phyloP scores from a whole-genome alignment of 768 basidiomycete species.

The Amanita rimosa region DNA sequence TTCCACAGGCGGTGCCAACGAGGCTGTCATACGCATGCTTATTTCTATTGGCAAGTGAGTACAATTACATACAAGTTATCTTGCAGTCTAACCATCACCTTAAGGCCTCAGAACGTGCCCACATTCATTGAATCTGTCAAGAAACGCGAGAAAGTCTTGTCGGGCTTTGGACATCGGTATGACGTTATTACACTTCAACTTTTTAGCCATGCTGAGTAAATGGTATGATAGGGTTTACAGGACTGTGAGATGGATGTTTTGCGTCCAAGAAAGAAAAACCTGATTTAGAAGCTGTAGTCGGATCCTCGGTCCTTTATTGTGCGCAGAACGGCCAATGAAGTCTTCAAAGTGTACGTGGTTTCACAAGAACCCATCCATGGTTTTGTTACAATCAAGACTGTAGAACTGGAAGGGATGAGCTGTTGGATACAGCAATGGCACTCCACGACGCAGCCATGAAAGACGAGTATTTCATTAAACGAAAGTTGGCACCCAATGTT shows the following conservation, averaged over 20 bases:
- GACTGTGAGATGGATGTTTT: constrained; percentile 32
- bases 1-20: constrained; percentile 68
- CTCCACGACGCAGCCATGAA: constrained; percentile 83
- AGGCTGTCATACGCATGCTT: constrained; percentile 92
- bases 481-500: constrained; percentile 81
- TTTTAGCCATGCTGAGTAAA: neutral
- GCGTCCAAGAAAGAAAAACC: neutral
- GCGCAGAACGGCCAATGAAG: constrained; percentile 81
- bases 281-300: constrained; percentile 34
- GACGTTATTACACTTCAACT: constrained; percentile 8
- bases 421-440: constrained; percentile 83
- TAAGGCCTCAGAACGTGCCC: constrained; percentile 73
- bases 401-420: constrained; percentile 77
- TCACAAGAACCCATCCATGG: neutral
- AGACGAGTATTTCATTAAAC: constrained; percentile 79
- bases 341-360: constrained; percentile 74
- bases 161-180: constrained; percentile 82
- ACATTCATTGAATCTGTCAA: constrained; percentile 83
- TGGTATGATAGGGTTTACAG: constrained; percentile 49
- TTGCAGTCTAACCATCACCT: neutral
- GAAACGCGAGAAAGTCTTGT: constrained; percentile 76
- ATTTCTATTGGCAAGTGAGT: constrained; percentile 73
- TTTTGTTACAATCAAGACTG: neutral
- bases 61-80: neutral
- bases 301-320: constrained; percentile 90